Percentiles rank a stretch among this genome's conserved stretches.
Conservation (phyloP, 768 basidiomycete genomes). For the Phlebiopsis flavidoalba region DNA sequence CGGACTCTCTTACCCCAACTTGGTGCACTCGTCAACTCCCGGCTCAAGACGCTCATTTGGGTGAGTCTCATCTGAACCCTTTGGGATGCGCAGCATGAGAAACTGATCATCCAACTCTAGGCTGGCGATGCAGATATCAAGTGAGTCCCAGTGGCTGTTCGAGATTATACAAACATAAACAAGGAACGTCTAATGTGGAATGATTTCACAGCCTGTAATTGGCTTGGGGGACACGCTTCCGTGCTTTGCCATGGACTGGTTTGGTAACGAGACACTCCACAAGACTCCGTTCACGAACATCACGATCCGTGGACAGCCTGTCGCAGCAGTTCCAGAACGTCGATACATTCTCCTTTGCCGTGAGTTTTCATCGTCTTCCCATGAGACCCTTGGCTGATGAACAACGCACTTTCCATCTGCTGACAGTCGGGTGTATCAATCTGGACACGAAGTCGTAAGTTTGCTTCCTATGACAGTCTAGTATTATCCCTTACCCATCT, state of each 20-base stretch:
- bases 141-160: slow-evolving; percentile 13
- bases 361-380: slow-evolving; percentile 25
- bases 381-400: not conserved
- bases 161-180: not conserved
- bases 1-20: slow-evolving; percentile 48
- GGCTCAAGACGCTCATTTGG: slow-evolving; percentile 36
- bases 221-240: slow-evolving; percentile 33
- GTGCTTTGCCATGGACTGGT: slow-evolving; percentile 44
- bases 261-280: slow-evolving; percentile 35
- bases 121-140: slow-evolving; percentile 35
- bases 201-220: slow-evolving; percentile 30
- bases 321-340: slow-evolving; percentile 62
- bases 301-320: slow-evolving; percentile 45
- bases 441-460: slow-evolving; percentile 63
- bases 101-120: slow-evolving; percentile 32
- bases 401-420: not conserved
- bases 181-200: not conserved
- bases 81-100: not conserved
- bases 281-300: slow-evolving; percentile 45
- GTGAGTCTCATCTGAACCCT: slow-evolving; percentile 19
- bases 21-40: slow-evolving; percentile 38
- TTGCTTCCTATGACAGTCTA: not conserved
- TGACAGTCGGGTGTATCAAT: slow-evolving; percentile 45
- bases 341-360: slow-evolving; percentile 65
- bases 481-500: not conserved